Base-by-base conservation (phyloP, 306 rosid species). In the Dalbergia oliveri region DNA sequence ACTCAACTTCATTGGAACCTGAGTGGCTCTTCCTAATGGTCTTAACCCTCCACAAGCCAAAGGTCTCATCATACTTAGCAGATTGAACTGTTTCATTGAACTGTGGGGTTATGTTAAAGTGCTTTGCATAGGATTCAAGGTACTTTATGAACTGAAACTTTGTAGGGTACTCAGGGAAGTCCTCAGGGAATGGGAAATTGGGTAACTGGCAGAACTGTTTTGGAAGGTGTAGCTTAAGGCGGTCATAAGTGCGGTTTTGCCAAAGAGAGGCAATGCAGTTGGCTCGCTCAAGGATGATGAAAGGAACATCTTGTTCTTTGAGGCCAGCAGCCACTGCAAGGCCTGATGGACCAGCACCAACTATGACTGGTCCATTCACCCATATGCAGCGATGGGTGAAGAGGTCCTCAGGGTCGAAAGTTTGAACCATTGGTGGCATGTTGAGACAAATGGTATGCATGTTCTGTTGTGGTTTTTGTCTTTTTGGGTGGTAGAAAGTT, bases 151-250 rank as follows among this genome's bases (percentile, higher is more conserved):
- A 95, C 82, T 95, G 99, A 61, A 75, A 39, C 61, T 95, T 93
- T 33, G 94, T 57, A 4, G 97, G 99, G 81, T 95, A 95, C 15
- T 93, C 97, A 0, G 99, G 99, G 62, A 89, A 90, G 13, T 88
- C 72, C 4, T 81, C 88, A 0, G 99, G 97, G 75, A 95, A 88
- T 4, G 95, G 94, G 26, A 88, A 88, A 63, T 88, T 80, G n/a
- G 99, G 98, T 13, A 95, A 61, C 11, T 93, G 97, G 69, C 98
- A 95, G 19, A 90, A 90, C 31, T 91, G 92, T 64, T 93, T 95
- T 0, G 99, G 99, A 13, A 95, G 99, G 60, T 95, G 99, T 71
- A 95, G 98, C 67, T 90, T 95, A n/a, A 95, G 91, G 8, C 98
- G 89, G 18, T 95, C 87, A 8, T 91, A 95, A 1, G 99, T 93